phyloP scores from a whole-genome alignment of 768 basidiomycete genomes.

The Auricularia sp. region DNA sequence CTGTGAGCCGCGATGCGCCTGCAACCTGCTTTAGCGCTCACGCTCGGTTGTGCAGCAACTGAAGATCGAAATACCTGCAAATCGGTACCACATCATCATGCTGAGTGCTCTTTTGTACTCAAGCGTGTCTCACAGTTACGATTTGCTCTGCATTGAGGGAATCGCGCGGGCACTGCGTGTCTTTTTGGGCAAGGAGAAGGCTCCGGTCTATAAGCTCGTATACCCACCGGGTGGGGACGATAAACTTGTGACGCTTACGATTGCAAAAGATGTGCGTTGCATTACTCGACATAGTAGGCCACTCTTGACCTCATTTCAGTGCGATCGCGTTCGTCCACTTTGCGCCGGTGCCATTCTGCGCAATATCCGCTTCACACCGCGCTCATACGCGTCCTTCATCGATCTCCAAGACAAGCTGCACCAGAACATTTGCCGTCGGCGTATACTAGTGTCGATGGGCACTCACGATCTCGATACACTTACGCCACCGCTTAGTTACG shows the following conservation, averaged over 20 bases:
- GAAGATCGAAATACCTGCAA: conserved; percentile 98
- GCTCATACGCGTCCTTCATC: conserved; percentile 92
- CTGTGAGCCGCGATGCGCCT: conserved; percentile 36
- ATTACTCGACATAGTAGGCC: conserved; percentile 3
- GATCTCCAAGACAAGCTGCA: conserved; percentile 99
- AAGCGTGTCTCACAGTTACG: conserved; percentile 56
- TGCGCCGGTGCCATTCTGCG: conserved; percentile 89
- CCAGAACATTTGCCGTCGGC: conserved; percentile 83
- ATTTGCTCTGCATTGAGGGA: conserved; percentile 94
- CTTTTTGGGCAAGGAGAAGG: conserved; percentile 61
- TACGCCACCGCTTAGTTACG: conserved; percentile 78
- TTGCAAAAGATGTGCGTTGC: conserved; percentile 59
- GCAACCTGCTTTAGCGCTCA: conserved; percentile 9
- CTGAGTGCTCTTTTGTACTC: conserved; percentile 3
- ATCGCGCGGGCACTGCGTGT: conserved; percentile 77
- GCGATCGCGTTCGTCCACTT: conserved; percentile 73
- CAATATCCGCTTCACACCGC: conserved; percentile 77
- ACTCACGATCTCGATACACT: conserved; percentile 95
- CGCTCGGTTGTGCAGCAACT: conserved; percentile 53
- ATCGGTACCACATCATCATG: conserved; percentile 43
- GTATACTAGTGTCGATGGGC: conserved; percentile 91
- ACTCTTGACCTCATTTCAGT: conserved; percentile 32
- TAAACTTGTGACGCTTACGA: conserved; percentile 52
- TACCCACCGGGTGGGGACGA: conserved; percentile 61
- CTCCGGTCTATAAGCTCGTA: conserved; percentile 67